Base-by-base conservation (phyloP, 2,329 filamentous ascomycete species). In the Rhexocercosporidium sp. region DNA sequence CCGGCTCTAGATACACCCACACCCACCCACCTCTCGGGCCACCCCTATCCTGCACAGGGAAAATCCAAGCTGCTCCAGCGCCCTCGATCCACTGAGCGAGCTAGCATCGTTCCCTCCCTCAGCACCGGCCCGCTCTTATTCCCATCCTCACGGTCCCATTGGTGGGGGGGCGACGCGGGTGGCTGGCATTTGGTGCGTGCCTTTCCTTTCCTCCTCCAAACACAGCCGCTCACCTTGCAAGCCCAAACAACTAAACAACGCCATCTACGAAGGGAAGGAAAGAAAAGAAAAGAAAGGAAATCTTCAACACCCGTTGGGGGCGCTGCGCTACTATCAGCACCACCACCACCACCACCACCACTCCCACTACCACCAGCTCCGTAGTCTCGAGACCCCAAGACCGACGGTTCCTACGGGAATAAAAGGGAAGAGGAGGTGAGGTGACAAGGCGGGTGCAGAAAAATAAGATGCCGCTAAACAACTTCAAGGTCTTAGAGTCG, bases 231-330 rank as follows among this genome's bases (percentile, higher is more conserved):
- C 2, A 47, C 11, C 9, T 12, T 22, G 16, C 41, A 31, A 49
- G 5, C 16, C 4, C 20, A n/a, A n/a, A n/a, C n/a, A 14, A 31
- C 47, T 46, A 34, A 39, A 25, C 11, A 39, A 47, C 49, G 29
- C 41, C 39, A 39, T 64, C 47, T 41, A 47, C 49, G 41, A 47
- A 41, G 47, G 59, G 47, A 54, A 41, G 47, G 47, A 11, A 4
- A 12, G 12, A 47, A 47, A n/a, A n/a, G 18, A 64, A 59, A 11
- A 4, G 39, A n/a, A 47, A 47, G 44, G 44, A 20, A 64, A 59
- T n/a, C 53, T 41, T 46, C 34, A 41, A 37, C 39, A 64, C 62
- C 64, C 64, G 60, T 66, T 66, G 61, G 27, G 44, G 39, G 57
- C 59, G 65, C 60, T 41, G 34, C 60, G 34, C 51, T 54, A n/a